Conservation (phyloP, 2,329 filamentous ascomycete species). For the Exophiala sp. region DNA sequence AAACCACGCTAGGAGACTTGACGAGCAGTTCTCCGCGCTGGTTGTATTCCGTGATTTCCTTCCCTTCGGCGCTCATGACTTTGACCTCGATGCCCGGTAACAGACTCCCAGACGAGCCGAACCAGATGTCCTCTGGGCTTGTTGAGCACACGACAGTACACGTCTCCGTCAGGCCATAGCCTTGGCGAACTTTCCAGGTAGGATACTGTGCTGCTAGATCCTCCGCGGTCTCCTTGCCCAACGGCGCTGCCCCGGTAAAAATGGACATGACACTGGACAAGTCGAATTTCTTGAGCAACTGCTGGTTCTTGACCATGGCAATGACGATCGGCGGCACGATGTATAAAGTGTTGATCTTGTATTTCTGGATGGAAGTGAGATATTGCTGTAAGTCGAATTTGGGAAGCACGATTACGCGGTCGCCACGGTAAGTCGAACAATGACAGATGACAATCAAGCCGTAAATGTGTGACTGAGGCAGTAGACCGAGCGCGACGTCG, state of each 20-base stretch:
- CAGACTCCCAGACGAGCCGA: conserved; percentile 67
- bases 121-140: conserved; percentile 54
- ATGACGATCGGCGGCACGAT: conserved; percentile 80
- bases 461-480: conserved; percentile 80
- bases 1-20: conserved; percentile 66
- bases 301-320: conserved; percentile 60
- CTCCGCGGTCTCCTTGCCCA: conserved; percentile 65
- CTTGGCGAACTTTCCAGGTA: conserved; percentile 61
- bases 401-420: conserved; percentile 64
- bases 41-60: conserved; percentile 64
- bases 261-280: conserved; percentile 60
- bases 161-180: conserved; percentile 75
- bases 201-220: conserved; percentile 59
- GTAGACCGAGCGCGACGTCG: conserved; percentile 58
- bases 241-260: conserved; percentile 71
- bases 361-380: conserved; percentile 59
- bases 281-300: conserved; percentile 60
- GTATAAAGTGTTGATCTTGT: conserved; percentile 62
- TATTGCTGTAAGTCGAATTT: conserved; percentile 68
- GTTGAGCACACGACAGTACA: conserved; percentile 62
- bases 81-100: conserved; percentile 60
- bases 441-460: conserved; percentile 66
- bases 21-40: conserved; percentile 75
- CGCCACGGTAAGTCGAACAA: conserved; percentile 61
- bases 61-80: conserved; percentile 61